phyloP scores from a whole-genome alignment of 192 early-diverging fungal species.

The Coemansia sp. region DNA sequence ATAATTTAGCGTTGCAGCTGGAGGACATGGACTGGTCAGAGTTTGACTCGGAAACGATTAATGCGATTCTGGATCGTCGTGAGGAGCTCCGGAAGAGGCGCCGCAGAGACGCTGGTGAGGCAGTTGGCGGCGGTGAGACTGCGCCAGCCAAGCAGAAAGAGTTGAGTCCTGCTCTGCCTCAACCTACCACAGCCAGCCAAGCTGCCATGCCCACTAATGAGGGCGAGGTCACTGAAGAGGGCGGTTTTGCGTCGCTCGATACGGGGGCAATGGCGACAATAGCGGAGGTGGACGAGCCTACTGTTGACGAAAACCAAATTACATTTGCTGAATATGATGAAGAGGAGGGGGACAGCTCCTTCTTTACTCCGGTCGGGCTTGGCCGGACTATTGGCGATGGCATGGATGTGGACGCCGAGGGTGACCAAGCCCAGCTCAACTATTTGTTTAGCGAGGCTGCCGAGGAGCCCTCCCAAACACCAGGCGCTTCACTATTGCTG shows the following conservation, averaged over 20 bases:
- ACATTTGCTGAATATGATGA: neutral
- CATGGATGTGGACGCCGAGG: constrained; percentile 41
- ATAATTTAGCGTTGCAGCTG: constrained; percentile 4
- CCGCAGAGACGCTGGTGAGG: neutral
- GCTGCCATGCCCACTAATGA: neutral
- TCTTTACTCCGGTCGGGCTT: neutral
- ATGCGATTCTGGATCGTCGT: constrained; percentile 36
- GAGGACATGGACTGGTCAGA: constrained; percentile 53
- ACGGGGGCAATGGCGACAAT: constrained; percentile 51
- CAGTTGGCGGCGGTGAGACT: neutral
- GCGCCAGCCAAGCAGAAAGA: constrained; percentile 38
- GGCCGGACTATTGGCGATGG: constrained; percentile 7
- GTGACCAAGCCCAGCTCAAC: constrained; percentile 40
- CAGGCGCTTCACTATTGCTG: constrained; percentile 13
- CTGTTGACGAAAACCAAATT: neutral
- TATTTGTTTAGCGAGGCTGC: constrained; percentile 39
- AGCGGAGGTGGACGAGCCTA: constrained; percentile 54
- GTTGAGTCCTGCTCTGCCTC: constrained; percentile 44
- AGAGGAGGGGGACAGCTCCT: neutral
- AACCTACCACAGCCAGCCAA: neutral
- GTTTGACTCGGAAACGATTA: constrained; percentile 45
- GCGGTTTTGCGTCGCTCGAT: neutral
- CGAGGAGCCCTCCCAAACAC: constrained; percentile 22
- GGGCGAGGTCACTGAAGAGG: neutral
- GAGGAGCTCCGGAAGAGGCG: constrained; percentile 32